These are phyloP conservation scores for Kondoa subrosea DNA, from an alignment of 768 basidiomycete species.

Conservation along the genomic window DNA sequence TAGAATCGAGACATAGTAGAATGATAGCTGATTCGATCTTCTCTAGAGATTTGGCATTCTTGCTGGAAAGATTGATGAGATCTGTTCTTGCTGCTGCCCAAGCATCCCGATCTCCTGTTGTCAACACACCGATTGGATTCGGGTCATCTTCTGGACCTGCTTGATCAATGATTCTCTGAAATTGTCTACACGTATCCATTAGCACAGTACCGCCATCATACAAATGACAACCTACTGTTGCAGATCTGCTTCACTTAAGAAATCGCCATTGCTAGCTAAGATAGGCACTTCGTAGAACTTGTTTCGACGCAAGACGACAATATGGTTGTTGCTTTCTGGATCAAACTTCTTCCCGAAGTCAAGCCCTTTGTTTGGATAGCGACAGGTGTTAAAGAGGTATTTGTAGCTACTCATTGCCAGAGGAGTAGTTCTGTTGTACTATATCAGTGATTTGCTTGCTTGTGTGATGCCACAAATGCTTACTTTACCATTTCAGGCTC, in stretches of 20 bases:
- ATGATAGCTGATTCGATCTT: conserved; percentile 82
- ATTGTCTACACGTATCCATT: conserved; percentile 30
- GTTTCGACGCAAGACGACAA: conserved; percentile 81
- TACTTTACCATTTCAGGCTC: neutral
- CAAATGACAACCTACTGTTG: conserved; percentile 45
- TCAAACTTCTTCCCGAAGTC: conserved; percentile 75
- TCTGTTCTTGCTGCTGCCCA: conserved; percentile 67
- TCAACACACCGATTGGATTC: conserved; percentile 58
- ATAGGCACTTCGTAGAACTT: conserved; percentile 73
- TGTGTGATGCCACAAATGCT: neutral
- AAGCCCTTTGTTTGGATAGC: conserved; percentile 64
- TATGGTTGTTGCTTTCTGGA: conserved; percentile 56
- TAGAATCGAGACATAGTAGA: conserved; percentile 68
- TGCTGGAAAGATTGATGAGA: conserved; percentile 32
- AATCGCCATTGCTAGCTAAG: conserved; percentile 44
- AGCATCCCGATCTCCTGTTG: conserved; percentile 68
- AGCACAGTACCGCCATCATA: neutral
- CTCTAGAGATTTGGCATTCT: conserved; percentile 50
- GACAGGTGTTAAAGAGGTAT: conserved; percentile 90
- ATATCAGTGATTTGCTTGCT: neutral
- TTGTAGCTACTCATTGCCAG: conserved; percentile 88
- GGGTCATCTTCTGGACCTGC: conserved; percentile 41
- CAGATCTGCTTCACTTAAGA: conserved; percentile 64
- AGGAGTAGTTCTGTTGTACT: conserved; percentile 39
- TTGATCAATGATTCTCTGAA: conserved; percentile 55